Base-by-base conservation (phyloP, 768 basidiomycete species). In the Pisolithus microcarpus region DNA sequence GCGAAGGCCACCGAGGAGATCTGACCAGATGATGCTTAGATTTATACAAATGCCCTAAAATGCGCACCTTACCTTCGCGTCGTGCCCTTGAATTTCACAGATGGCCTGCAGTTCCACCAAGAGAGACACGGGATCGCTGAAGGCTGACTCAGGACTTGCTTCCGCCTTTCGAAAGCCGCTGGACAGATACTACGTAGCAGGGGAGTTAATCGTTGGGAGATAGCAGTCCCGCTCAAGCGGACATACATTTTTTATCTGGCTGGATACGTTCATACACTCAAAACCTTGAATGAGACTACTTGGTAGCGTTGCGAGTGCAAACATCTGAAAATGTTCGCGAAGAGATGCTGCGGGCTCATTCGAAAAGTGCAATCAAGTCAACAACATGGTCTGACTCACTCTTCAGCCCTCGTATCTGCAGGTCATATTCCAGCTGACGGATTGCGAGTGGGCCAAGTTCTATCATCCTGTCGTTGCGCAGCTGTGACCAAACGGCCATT, bases 401-500 rank as follows among this genome's bases (percentile, higher is more conserved):
- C 49, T 23, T 19, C 58, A 44, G 47, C 31, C 31, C 36, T 6
- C 47, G 36, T 42, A 34, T 23, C 21, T 52, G 46, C 11, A 28
- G 4, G 4, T 34, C 46, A 24, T 55, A 38, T 18, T 52, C 57
- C 23, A 67, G 42, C 18, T 38, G 23, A 23, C n/a, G 55, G 19
- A 69, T 42, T 8, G 63, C 64, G 19, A 19, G 7, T 9, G 51
- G 64, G 6, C 50, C 57, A 9, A 57, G 46, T 28, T 56, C 59
- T 42, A 43, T 51, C 37, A 40, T 45, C 52, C 48, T 51, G 18
- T 58, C 57, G 11, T 38, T 37, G 10, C 60, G 74, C 49, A 83
- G 65, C 6, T 62, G 64, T 11, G 74, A 70, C 91, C 91, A 95
- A 34, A 95, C 78, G 19, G 82, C 73, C 18, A 77, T 68, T 63